A percentile compares a stretch with the other conserved stretches of the same genome.
Evolutionary conservation across 2,329 filamentous ascomycete species (phyloP).

Genomic region (Curvularia verruculosa): DNA sequence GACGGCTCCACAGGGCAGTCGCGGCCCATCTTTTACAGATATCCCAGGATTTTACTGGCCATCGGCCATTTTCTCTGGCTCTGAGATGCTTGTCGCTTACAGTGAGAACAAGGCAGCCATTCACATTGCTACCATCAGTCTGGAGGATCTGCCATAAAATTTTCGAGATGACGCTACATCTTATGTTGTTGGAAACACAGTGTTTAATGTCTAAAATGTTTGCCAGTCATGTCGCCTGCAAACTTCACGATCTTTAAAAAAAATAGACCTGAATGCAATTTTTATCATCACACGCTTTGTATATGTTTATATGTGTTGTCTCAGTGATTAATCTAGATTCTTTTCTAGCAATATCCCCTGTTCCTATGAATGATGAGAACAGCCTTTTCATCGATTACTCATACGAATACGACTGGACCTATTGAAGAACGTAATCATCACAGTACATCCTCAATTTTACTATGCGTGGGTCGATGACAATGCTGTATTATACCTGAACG

Average conservation of each 20-base stretch:
- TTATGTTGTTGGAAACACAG: background rate
- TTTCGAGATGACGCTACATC: background rate
- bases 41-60: background rate
- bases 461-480: too few relatives aligned
- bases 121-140: background rate
- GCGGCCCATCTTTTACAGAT: background rate
- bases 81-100: background rate
- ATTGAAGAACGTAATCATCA: too few relatives aligned
- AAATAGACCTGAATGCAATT: background rate
- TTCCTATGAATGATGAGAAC: background rate
- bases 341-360: background rate
- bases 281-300: too few relatives aligned
- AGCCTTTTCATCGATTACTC: background rate
- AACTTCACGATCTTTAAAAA: background rate
- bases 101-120: background rate
- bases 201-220: background rate
- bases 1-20: background rate
- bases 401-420: background rate
- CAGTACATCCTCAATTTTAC: too few relatives aligned
- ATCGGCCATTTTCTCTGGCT: background rate
- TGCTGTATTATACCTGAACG: too few relatives aligned
- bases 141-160: background rate
- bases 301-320: too few relatives aligned
- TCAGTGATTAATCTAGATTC: background rate
- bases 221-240: background rate